Evolutionary conservation across 1,139 yeast species (phyloP), one percentile per base, ranked within the genome.

Genomic region (Debaryomycetaceae sp.): DNA sequence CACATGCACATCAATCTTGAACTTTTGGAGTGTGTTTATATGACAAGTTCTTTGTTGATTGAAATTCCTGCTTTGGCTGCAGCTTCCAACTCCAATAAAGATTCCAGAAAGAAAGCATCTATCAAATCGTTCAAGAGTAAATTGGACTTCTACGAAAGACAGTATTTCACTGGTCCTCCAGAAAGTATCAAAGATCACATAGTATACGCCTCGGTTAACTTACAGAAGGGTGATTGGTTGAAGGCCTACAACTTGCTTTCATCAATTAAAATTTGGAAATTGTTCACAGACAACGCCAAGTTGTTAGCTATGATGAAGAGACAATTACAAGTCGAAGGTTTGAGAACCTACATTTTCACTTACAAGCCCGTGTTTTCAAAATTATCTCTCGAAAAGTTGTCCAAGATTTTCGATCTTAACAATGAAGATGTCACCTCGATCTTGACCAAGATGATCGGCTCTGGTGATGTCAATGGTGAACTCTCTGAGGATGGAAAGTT

Each of bases 1-100:
- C 98, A 94, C 69, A 91, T 88, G 85, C 99, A 94, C 70, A 89
- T 94, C 64, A 94, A 94, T 67, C 75, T 91, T 56, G 98, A 94
- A 71, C 79, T 94, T 55, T 78, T 94, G 55, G 98, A 94, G 69
- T 86, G 95, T 62, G 96, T 87, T 42, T 91, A 86, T 73, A 79
- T 89, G 75, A 92, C 98, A 9, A 77, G 91, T 47, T 87, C 96
- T 33, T 74, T 94, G 65, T 78, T 94, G 60, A 79, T 88, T 55
- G 98, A 94, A 70, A 84, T 92, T 47, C 98, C 99, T 36, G 81
- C 81, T 55, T 81, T 89, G 77, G 74, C 74, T 29, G 74, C 74
- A 24, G 59, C 64, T 33, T 51, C 61, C 36, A 85, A 58, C 62
- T 73, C 71, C 37, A 58, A 67, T 43, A 62, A 65, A 45, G 65